Conservation (phyloP, 2,329 filamentous ascomycete species). For the Calonectria leucothoes region DNA sequence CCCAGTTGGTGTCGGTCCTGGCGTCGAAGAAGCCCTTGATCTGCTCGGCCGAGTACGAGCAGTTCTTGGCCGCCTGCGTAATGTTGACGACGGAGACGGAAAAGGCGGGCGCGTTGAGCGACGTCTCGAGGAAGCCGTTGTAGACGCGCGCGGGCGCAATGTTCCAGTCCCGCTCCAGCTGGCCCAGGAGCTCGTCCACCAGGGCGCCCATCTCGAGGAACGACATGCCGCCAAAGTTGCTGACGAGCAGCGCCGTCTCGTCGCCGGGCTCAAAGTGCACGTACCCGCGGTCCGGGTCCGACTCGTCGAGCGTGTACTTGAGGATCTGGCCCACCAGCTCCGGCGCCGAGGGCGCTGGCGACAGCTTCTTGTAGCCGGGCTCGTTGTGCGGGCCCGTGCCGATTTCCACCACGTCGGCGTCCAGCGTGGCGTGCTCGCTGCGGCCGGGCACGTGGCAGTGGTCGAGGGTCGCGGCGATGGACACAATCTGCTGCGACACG, state of each 20-base stretch:
- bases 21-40: constrained; percentile 74
- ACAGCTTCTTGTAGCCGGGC: constrained; percentile 68
- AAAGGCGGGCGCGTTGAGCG: constrained; percentile 78
- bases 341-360: constrained; percentile 60
- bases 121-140: constrained; percentile 76
- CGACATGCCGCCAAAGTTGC: constrained; percentile 71
- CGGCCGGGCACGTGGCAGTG: constrained; percentile 70
- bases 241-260: constrained; percentile 65
- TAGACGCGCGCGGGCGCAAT: constrained; percentile 66
- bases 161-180: constrained; percentile 59
- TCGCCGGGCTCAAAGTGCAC: constrained; percentile 60
- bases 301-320: constrained; percentile 68
- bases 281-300: constrained; percentile 61
- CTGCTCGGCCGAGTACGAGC: constrained; percentile 59
- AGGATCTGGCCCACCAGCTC: constrained; percentile 69
- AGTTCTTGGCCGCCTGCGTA: constrained; percentile 57
- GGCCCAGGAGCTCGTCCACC: constrained; percentile 63
- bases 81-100: constrained; percentile 75
- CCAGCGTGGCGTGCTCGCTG: constrained; percentile 60
- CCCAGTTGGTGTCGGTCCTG: constrained; percentile 68
- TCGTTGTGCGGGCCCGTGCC: constrained; percentile 77
- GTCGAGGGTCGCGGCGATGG: constrained; percentile 68
- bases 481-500: constrained; percentile 64
- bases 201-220: constrained; percentile 67
- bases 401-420: constrained; percentile 67